Evolutionary conservation across 2,329 filamentous ascomycete genomes (phyloP), one percentile per base, ranked within the genome.

Genomic region (Penicillium sp.): DNA sequence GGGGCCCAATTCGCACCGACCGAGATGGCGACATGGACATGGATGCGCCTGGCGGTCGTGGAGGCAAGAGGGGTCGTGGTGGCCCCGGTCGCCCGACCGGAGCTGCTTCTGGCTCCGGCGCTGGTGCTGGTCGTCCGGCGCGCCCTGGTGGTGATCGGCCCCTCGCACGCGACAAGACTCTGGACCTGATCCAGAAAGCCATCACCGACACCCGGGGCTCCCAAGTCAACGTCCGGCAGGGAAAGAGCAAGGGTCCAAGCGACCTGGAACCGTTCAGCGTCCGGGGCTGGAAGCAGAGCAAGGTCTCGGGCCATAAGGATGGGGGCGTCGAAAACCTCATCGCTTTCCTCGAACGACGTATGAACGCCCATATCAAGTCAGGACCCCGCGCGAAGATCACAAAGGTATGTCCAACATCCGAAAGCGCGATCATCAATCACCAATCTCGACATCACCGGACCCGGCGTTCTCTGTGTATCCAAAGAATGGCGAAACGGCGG

Each of bases 281-380:
- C 22, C 79, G 80, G 63, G 90, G 90, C 28, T 81, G 91, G 69
- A 86, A 84, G 69, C 76, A 84, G 47, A 92, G 89, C 78, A 91
- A 88, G 74, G 89, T 88, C 7, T 82, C 84, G 11, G 81, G 73
- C 31, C 90, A 91, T 64, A 72, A 83, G 34, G 89, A 90, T 57
- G 88, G 89, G 51, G 90, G 90, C 20, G 71, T 90, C 28, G 82
- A 83, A 60, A 84, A 86, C 60, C 80, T 92, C 34, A 74, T 92
- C 55, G 79, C 81, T 53, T 92, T 91, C 71, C 77, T 92, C 63
- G 88, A 92, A 76, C 86, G 87, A 69, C 91, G 91, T 75, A 84
- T 89, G 49, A 82, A 83, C 57, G 77, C 81, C 64, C 61, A 71
- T 64, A 79, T 79, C 60, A 81, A 81, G 72, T 59, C 71, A 67